phyloP scores from a whole-genome alignment of 169 alveolate genomes.

The Eimeria mitis region DNA sequence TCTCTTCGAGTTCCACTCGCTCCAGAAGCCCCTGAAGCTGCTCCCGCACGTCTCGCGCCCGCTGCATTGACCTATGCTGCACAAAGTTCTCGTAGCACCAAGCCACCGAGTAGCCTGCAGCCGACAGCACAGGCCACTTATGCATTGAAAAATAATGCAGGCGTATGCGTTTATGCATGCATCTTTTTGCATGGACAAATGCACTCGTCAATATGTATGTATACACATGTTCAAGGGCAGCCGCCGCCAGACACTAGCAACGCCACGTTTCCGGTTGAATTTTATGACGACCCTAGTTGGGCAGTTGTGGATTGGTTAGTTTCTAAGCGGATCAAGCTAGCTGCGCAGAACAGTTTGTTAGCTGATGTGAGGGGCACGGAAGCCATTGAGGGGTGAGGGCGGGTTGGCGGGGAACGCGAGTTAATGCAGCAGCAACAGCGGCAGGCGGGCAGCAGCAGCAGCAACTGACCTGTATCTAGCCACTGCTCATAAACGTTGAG shows the following conservation, averaged over 20 bases:
- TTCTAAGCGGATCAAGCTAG: neutral
- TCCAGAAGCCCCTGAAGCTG: slow-evolving; percentile 95
- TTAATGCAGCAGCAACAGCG: neutral
- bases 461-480: slow-evolving; percentile 94
- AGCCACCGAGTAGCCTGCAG: slow-evolving; percentile 88
- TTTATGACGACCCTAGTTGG: neutral
- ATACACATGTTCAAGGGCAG: neutral
- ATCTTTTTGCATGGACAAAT: neutral
- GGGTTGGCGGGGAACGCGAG: neutral
- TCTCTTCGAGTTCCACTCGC: slow-evolving; percentile 91
- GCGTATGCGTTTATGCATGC: neutral
- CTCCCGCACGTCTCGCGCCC: slow-evolving; percentile 99
- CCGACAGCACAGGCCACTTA: neutral
- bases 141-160: neutral
- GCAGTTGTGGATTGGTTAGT: neutral
- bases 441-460: neutral
- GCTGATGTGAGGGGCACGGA: neutral
- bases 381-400: neutral
- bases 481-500: slow-evolving; percentile 98
- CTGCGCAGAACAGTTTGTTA: neutral
- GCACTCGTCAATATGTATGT: neutral
- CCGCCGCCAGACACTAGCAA: neutral
- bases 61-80: slow-evolving; percentile 96
- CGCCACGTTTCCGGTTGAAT: neutral
- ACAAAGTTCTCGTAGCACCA: slow-evolving; percentile 99